Conservation (phyloP, 2,329 filamentous ascomycete genomes). For the Colletotrichum cordylinicola region DNA sequence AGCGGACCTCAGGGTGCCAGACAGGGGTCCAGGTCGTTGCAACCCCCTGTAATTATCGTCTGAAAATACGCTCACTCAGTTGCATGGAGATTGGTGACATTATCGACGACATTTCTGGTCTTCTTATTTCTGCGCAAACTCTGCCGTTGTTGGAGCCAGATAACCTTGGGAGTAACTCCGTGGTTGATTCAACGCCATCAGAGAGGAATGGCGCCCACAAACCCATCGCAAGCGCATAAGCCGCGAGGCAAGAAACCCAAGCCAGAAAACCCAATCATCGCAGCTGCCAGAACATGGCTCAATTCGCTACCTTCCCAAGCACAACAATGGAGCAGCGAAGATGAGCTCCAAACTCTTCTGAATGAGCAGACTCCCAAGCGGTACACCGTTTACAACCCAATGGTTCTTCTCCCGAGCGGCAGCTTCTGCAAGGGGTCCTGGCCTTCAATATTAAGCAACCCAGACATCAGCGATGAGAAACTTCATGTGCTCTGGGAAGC, state of each 20-base stretch:
- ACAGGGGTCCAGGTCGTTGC: neutral
- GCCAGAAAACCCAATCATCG: constrained; percentile 39
- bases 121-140: neutral
- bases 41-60: constrained; percentile 1
- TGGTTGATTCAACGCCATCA: neutral
- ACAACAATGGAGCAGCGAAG: neutral
- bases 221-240: constrained; percentile 18
- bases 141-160: neutral
- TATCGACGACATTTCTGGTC: neutral
- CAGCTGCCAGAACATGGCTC: constrained; percentile 42
- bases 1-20: neutral
- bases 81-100: neutral
- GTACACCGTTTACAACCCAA: constrained; percentile 66
- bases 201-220: neutral
- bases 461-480: constrained; percentile 25
- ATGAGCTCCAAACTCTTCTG: constrained; percentile 36
- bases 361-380: constrained; percentile 55
- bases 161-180: neutral
- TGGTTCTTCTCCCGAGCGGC: constrained; percentile 65
- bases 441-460: constrained; percentile 37
- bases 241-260: constrained; percentile 28
- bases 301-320: constrained; percentile 25
- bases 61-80: neutral
- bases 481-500: constrained; percentile 48
- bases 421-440: constrained; percentile 55